phyloP scores from a whole-genome alignment of 176 grass and related monocot species.

The Aechmea fasciata region DNA sequence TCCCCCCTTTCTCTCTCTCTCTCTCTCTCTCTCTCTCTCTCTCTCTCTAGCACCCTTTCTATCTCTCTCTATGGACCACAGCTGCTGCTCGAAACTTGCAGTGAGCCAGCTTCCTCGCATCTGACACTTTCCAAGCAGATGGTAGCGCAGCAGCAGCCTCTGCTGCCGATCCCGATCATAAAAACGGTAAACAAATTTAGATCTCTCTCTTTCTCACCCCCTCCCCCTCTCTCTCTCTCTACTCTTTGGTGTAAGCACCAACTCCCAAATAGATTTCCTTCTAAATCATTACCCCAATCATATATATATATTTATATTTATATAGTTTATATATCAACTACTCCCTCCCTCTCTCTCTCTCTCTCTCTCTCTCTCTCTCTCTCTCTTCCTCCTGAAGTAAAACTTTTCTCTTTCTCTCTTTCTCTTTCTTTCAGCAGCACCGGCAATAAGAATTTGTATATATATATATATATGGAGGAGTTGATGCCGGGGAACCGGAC shows the following conservation, averaged over 20 bases:
- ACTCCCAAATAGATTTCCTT: slow-evolving; percentile 32
- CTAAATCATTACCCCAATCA: slow-evolving; percentile 32
- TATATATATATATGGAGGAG: neutral
- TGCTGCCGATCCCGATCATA: neutral
- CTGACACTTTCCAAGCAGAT: neutral
- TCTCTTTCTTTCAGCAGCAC: too few species aligned
- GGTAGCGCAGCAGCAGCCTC: neutral
- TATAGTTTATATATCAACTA: too few species aligned
- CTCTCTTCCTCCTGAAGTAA: too few species aligned
- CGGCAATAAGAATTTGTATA: too few species aligned
- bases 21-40: neutral
- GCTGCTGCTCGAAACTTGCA: neutral
- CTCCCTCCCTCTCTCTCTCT: too few species aligned
- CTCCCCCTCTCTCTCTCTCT: neutral
- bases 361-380: too few species aligned
- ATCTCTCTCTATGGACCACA: neutral
- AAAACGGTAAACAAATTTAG: slow-evolving; percentile 18
- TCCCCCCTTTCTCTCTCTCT: neutral
- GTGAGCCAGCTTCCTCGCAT: neutral
- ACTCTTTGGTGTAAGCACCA: slow-evolving; percentile 10
- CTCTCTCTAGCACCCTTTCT: neutral
- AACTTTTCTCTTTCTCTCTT: too few species aligned
- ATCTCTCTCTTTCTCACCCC: neutral
- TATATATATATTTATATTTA: too few species aligned
- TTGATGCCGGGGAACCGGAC: slow-evolving; percentile 29